phyloP scores from a whole-genome alignment of 371 early-diverging fungal species.

The Circinella umbellata region DNA sequence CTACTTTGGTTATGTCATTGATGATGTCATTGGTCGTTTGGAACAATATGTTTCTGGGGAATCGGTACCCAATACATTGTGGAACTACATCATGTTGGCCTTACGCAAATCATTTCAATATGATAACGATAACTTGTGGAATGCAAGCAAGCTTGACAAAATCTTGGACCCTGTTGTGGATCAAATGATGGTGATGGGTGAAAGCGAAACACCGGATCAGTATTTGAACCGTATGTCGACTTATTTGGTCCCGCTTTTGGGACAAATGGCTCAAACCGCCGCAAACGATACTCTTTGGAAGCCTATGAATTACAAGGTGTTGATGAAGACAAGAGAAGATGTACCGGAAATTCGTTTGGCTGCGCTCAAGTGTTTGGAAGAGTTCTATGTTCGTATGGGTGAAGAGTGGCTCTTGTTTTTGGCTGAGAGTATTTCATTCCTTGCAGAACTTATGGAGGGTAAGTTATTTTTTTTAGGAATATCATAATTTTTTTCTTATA shows the following conservation, averaged over 20 bases:
- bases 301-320: slow-evolving; percentile 78
- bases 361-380: slow-evolving; percentile 73
- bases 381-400: slow-evolving; percentile 84
- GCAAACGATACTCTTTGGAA: slow-evolving; percentile 89
- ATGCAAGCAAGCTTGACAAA: slow-evolving; percentile 74
- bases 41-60: slow-evolving; percentile 52
- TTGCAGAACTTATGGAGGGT: slow-evolving; percentile 94
- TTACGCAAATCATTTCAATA: slow-evolving; percentile 77
- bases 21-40: slow-evolving; percentile 67
- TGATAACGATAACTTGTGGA: slow-evolving; percentile 75
- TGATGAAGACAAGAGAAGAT: slow-evolving; percentile 80
- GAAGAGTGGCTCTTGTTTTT: slow-evolving; percentile 91
- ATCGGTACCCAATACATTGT: slow-evolving; percentile 51
- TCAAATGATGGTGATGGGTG: slow-evolving; percentile 70
- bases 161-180: slow-evolving; percentile 71
- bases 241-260: slow-evolving; percentile 80
- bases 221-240: slow-evolving; percentile 61
- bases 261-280: slow-evolving; percentile 82
- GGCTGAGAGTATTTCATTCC: slow-evolving; percentile 94
- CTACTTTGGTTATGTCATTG: slow-evolving; percentile 81
- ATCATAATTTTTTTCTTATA: slow-evolving; percentile 2
- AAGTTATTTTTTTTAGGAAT: not conserved
- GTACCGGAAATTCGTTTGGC: slow-evolving; percentile 76
- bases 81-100: slow-evolving; percentile 64
- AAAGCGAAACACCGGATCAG: slow-evolving; percentile 42